A percentile compares a stretch with the other conserved stretches of the same genome.
Conservation (phyloP, 148 eudicot genomes). For the Cornus florida region DNA sequence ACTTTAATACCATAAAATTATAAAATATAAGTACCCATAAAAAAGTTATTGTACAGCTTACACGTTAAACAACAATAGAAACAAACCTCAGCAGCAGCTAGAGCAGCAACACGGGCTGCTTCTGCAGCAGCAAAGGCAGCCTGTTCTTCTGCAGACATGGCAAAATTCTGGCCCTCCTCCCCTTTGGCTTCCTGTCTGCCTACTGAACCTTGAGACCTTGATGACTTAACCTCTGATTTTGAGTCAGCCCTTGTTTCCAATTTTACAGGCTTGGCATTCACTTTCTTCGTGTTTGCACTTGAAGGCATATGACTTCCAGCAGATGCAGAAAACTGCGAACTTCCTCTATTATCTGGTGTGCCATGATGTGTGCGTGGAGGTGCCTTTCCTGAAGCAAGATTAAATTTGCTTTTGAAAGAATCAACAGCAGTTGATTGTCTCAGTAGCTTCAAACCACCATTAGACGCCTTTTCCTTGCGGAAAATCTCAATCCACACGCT, state of each 20-base stretch:
- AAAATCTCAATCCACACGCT: constrained; percentile 93
- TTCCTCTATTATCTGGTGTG: constrained; percentile 43
- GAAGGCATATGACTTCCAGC: constrained; percentile 28
- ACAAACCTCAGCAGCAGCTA: constrained; percentile 93
- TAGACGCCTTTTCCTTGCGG: constrained; percentile 92
- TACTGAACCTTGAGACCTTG: constrained; percentile 45
- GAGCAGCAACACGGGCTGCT: constrained; percentile 85
- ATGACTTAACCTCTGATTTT: constrained; percentile 38
- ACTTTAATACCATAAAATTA: no score
- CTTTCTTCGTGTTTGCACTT: constrained; percentile 42
- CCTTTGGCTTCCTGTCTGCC: constrained; percentile 37
- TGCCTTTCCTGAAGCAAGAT: constrained; percentile 51
- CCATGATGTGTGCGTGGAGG: constrained; percentile 48
- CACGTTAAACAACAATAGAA: not conserved
- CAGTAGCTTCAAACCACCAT: constrained; percentile 61
- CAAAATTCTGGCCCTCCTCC: constrained; percentile 39
- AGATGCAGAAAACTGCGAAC: constrained; percentile 27
- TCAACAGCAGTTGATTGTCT: constrained; percentile 57
- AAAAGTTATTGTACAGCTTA: not conserved
- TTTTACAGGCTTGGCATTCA: constrained; percentile 46
- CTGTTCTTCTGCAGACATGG: constrained; percentile 80
- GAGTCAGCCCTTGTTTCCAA: constrained; percentile 36
- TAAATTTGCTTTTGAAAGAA: constrained; percentile 53
- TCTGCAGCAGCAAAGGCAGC: constrained; percentile 93
- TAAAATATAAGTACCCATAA: not conserved